phyloP scores from a whole-genome alignment of 202 grass and related monocot species.

The Elaeis oleifera region DNA sequence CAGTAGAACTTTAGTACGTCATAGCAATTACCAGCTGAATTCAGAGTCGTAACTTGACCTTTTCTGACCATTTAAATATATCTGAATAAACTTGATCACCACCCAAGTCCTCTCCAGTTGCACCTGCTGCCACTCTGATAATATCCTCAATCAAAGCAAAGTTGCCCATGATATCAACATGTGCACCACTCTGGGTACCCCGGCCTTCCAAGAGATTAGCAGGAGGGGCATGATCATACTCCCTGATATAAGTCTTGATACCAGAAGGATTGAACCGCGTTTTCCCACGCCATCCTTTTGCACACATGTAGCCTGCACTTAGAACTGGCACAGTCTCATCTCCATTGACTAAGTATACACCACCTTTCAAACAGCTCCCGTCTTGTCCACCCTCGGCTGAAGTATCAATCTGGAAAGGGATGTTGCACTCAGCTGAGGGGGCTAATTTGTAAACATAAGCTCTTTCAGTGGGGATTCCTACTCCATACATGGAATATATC shows the following conservation, averaged over 20 bases:
- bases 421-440: slow-evolving; percentile 63
- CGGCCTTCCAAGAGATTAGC: slow-evolving; percentile 74
- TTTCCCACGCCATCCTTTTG: slow-evolving; percentile 85
- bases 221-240: slow-evolving; percentile 82
- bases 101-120: slow-evolving; percentile 62
- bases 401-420: slow-evolving; percentile 84
- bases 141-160: slow-evolving; percentile 93
- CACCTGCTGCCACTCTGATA: slow-evolving; percentile 79
- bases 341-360: slow-evolving; percentile 72
- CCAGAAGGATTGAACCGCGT: slow-evolving; percentile 90
- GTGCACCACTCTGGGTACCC: slow-evolving; percentile 87
- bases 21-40: background rate
- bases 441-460: slow-evolving; percentile 87
- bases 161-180: slow-evolving; percentile 99
- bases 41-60: slow-evolving; percentile 63
- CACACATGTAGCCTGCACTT: slow-evolving; percentile 86
- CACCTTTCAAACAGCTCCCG: slow-evolving; percentile 67
- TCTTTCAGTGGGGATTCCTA: slow-evolving; percentile 94
- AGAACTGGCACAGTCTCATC: slow-evolving; percentile 94
- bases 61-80: slow-evolving; percentile 93
- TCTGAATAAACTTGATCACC: slow-evolving; percentile 85
- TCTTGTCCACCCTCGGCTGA: slow-evolving; percentile 62
- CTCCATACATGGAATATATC: slow-evolving; percentile 98
- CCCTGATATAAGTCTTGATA: slow-evolving; percentile 67
- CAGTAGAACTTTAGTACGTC: background rate